Evolutionary conservation across 2,329 filamentous ascomycete species (phyloP).

Genomic region (Ophioceras dolichostomum): DNA sequence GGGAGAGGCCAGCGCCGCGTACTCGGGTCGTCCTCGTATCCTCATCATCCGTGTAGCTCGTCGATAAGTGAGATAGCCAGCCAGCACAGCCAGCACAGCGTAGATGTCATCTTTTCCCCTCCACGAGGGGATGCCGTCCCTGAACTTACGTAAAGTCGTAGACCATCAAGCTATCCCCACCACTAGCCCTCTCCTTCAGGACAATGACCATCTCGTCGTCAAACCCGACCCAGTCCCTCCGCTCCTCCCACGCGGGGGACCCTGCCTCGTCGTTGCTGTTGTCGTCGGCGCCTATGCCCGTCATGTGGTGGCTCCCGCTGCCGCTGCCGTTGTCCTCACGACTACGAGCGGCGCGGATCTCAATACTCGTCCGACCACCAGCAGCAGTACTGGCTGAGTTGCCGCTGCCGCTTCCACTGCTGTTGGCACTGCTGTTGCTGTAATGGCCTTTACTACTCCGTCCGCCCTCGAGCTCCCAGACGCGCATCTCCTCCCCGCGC

Average conservation of each 20-base stretch:
- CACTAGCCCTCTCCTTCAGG: conserved; percentile 55
- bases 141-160: conserved; percentile 96
- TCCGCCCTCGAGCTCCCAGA: conserved; percentile 77
- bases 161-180: conserved; percentile 62
- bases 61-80: no score
- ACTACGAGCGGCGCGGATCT: conserved; percentile 29
- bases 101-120: no score
- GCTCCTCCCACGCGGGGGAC: conserved; percentile 27
- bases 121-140: no score
- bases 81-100: no score
- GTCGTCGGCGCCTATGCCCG: conserved; percentile 6
- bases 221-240: conserved; percentile 65
- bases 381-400: background rate
- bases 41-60: no score
- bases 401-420: conserved; percentile 2
- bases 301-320: background rate
- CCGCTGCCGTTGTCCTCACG: background rate
- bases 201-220: conserved; percentile 90
- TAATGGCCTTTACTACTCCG: no score
- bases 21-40: no score
- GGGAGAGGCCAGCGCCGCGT: no score
- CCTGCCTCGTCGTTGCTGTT: conserved; percentile 4
- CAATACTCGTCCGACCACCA: conserved; percentile 24
- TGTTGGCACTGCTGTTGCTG: no score
- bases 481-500: conserved; percentile 64